Conservation (phyloP, 495 filamentous ascomycete genomes). For the Trichoderma orchidacearum region DNA sequence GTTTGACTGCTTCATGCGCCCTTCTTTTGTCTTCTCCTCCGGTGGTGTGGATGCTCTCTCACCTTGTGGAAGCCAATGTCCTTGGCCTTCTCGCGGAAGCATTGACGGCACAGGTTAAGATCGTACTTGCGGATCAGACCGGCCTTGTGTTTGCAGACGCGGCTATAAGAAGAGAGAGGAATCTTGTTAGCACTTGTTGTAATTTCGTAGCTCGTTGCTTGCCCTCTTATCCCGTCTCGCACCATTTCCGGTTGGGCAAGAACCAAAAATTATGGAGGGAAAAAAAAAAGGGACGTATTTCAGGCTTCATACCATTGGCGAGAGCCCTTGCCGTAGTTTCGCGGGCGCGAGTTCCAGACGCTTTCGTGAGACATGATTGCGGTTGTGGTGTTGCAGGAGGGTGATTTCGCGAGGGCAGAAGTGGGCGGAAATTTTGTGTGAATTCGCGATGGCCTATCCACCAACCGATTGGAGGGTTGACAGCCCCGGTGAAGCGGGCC, state of each 20-base stretch:
- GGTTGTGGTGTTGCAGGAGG: constrained; percentile 2
- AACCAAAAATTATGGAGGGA: too few species aligned
- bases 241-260: neutral
- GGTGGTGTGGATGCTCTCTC: constrained; percentile 14
- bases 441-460: neutral
- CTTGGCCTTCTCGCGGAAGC: constrained; percentile 92
- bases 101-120: constrained; percentile 98
- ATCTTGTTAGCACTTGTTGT: constrained; percentile 4
- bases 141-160: constrained; percentile 87
- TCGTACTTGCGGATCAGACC: constrained; percentile 99
- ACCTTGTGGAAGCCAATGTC: constrained; percentile 99
- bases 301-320: constrained; percentile 59
- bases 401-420: constrained; percentile 2
- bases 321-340: constrained; percentile 90
- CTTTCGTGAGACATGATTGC: constrained; percentile 94
- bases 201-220: constrained; percentile 7
- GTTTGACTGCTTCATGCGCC: neutral
- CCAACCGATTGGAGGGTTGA: constrained; percentile 2
- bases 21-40: neutral
- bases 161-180: constrained; percentile 38
- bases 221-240: neutral
- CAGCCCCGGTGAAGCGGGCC: neutral
- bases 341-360: constrained; percentile 97
- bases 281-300: neutral
- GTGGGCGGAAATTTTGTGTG: constrained; percentile 7